These are phyloP conservation scores for Chrysochromulina parva DNA, from an alignment of 78 protist species.

Conservation along the genomic window DNA sequence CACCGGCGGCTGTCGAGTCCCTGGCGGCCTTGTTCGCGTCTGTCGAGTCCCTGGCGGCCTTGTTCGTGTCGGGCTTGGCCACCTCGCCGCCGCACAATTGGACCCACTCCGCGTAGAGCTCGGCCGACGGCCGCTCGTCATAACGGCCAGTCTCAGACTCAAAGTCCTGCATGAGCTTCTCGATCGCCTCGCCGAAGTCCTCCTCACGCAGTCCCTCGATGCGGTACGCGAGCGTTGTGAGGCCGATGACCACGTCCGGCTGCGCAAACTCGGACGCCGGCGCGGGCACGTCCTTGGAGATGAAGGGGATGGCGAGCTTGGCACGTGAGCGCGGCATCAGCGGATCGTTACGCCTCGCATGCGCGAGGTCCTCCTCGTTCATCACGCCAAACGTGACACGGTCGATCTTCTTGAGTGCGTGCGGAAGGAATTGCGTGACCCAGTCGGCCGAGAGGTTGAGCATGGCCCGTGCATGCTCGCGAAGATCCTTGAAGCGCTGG, in stretches of 20 bases:
- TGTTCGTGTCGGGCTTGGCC: no score
- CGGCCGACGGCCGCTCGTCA: background rate
- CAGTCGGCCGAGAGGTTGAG: slow-evolving; percentile 53
- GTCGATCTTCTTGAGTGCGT: slow-evolving; percentile 47
- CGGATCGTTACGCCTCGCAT: slow-evolving; percentile 24
- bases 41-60: no score
- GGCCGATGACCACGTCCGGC: slow-evolving; percentile 42
- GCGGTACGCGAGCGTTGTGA: slow-evolving; percentile 30
- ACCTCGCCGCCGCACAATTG: background rate
- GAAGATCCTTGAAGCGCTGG: background rate
- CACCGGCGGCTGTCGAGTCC: no score
- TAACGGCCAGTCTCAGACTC: slow-evolving; percentile 20
- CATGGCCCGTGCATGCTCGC: background rate
- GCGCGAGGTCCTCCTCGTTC: slow-evolving; percentile 36
- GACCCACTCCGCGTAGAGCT: background rate
- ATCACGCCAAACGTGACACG: slow-evolving; percentile 65
- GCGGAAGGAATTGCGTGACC: slow-evolving; percentile 47
- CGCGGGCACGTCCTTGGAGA: slow-evolving; percentile 52
- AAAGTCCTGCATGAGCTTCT: background rate
- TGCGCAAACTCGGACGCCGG: slow-evolving; percentile 38
- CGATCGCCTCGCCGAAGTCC: slow-evolving; percentile 32
- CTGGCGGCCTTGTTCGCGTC: no score
- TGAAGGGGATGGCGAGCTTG: slow-evolving; percentile 52
- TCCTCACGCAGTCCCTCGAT: background rate
- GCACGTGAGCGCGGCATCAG: slow-evolving; percentile 43